Conservation (phyloP, 2,329 filamentous ascomycete species). For the Calonectria hawksworthii region DNA sequence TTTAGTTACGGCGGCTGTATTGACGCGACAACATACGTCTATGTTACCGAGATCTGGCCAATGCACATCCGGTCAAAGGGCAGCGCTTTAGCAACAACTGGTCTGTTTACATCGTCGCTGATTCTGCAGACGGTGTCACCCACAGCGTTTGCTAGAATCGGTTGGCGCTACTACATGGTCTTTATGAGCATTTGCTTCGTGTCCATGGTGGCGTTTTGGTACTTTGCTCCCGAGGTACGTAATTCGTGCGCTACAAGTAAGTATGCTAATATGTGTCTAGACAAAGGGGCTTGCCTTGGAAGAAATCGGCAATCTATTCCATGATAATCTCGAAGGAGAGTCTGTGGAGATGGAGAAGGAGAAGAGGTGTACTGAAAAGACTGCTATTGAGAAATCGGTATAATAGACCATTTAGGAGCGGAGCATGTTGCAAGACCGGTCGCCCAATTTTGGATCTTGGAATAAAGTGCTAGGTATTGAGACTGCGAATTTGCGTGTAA, state of each 20-base stretch:
- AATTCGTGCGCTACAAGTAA: not conserved
- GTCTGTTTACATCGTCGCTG: constrained; percentile 17
- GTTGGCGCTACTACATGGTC: constrained; percentile 21
- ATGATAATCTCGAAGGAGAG: not conserved
- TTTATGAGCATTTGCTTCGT: not conserved
- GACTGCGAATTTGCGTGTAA: too few species aligned
- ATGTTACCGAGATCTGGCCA: constrained; percentile 33
- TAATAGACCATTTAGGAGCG: too few species aligned
- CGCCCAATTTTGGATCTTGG: too few species aligned
- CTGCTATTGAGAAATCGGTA: not conserved
- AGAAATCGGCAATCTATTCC: not conserved
- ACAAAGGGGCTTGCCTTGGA: not conserved
- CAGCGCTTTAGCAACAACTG: constrained; percentile 20
- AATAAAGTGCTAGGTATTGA: too few species aligned
- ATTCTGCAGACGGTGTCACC: constrained; percentile 22
- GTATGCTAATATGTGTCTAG: not conserved
- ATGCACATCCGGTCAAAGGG: constrained; percentile 29
- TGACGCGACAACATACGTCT: constrained; percentile 30
- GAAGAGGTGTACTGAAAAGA: not conserved
- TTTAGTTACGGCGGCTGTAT: constrained; percentile 17
- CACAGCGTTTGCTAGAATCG: constrained; percentile 10
- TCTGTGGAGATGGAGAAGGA: not conserved
- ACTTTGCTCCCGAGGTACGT: not conserved
- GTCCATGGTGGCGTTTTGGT: not conserved
- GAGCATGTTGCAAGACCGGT: too few species aligned